phyloP scores from a whole-genome alignment of 2,329 filamentous ascomycete genomes.

The Pochonia chlamydosporia region DNA sequence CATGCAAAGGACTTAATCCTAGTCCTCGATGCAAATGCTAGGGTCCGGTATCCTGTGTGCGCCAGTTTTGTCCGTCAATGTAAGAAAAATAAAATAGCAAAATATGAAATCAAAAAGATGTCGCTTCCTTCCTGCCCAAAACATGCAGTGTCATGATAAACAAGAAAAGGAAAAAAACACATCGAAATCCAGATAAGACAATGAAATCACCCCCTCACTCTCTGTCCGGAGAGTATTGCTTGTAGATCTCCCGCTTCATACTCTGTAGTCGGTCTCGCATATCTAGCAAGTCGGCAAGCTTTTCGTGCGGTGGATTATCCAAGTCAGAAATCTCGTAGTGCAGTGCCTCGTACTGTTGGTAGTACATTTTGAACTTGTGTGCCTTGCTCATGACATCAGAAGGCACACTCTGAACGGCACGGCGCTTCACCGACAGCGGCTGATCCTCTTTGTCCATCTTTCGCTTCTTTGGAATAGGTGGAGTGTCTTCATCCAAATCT shows the following conservation, averaged over 20 bases:
- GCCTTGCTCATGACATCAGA: slow-evolving; percentile 47
- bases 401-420: slow-evolving; percentile 21
- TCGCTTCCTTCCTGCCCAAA: slow-evolving; percentile 4
- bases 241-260: slow-evolving; percentile 57
- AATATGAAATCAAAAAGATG: not conserved
- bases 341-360: slow-evolving; percentile 50
- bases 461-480: slow-evolving; percentile 34
- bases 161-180: slow-evolving; percentile 1
- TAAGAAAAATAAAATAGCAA: not conserved
- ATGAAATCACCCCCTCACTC: slow-evolving; percentile 11
- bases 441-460: slow-evolving; percentile 27
- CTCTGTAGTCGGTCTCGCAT: slow-evolving; percentile 48
- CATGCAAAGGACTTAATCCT: slow-evolving; percentile 3
- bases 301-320: slow-evolving; percentile 44
- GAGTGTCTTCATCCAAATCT: slow-evolving; percentile 46
- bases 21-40: slow-evolving; percentile 4
- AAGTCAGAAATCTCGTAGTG: slow-evolving; percentile 48
- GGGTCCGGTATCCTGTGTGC: slow-evolving; percentile 5
- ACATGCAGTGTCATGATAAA: slow-evolving; percentile 7
- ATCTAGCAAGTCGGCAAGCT: slow-evolving; percentile 44
- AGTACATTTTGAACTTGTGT: slow-evolving; percentile 48
- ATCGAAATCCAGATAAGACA: not conserved
- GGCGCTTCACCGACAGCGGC: slow-evolving; percentile 21
- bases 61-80: not conserved
- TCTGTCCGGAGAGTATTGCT: slow-evolving; percentile 30